Percentiles rank a stretch among this genome's conserved stretches.
Conservation (phyloP, 306 rosid species). For the Cicer cuneatum region DNA sequence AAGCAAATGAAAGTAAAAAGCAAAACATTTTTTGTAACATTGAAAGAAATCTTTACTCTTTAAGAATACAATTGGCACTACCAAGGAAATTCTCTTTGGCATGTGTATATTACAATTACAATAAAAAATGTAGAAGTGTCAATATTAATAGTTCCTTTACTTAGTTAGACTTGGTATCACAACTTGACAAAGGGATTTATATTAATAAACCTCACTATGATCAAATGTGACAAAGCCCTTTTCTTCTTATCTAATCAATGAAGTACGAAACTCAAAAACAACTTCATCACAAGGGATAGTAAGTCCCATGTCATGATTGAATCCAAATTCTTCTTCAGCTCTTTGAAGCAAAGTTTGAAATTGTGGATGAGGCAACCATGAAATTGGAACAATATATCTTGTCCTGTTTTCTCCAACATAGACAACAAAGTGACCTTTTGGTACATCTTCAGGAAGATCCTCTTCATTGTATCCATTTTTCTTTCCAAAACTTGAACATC, state of each 20-base stretch:
- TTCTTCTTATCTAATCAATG: conserved; percentile 56
- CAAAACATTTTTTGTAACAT: not conserved
- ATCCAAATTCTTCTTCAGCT: conserved; percentile 91
- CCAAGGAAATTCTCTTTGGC: conserved; percentile 33
- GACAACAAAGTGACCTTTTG: conserved; percentile 86
- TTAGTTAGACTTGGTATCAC: conserved; percentile 15
- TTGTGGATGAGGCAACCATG: conserved; percentile 74
- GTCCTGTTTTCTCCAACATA: conserved; percentile 86
- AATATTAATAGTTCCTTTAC: not conserved
- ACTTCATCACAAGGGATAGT: conserved; percentile 87
- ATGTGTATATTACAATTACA: conserved; percentile 35
- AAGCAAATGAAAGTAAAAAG: not conserved
- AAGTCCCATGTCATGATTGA: conserved; percentile 76
- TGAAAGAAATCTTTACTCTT: conserved; percentile 24
- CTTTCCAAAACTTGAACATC: conserved; percentile 79
- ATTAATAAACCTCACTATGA: conserved; percentile 30
- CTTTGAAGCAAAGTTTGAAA: conserved; percentile 73
- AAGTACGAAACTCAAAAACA: conserved; percentile 62
- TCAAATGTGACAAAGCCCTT: not conserved
- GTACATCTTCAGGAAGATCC: conserved; percentile 75
- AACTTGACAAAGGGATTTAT: conserved; percentile 27
- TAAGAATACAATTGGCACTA: conserved; percentile 17
- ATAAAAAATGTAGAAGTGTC: conserved; percentile 33
- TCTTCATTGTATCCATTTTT: conserved; percentile 56
- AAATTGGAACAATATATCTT: conserved; percentile 74